Evolutionary conservation across 164 flowering plant genomes (phyloP), one percentile per base, ranked within the genome.

Genomic region (Buxus sempervirens): DNA sequence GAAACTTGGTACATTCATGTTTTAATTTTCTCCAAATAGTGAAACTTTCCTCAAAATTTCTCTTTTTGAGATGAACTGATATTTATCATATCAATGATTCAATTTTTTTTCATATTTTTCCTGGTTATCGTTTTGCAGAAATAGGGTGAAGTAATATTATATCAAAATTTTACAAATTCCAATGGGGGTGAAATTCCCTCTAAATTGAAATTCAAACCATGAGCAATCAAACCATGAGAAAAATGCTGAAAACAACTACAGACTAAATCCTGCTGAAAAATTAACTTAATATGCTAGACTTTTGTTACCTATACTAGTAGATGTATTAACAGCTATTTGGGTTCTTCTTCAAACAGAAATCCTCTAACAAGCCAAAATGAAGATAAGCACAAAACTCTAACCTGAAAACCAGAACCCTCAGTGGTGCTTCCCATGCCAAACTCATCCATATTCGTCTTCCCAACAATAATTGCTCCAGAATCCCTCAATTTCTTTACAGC

Each of bases 341-440:
- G n/a, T n/a, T n/a, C n/a, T n/a, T n/a, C n/a, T 54, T 26, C 48
- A 41, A 73, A 60, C 49, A 59, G 28, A 69, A 57, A 25, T 54
- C 42, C 5, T n/a, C 41, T 45, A 32, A 32, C 48, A 63, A 59
- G 32, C 42, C 36, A 36, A 48, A 36, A 57, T 15, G n/a, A 80
- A 67, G 69, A 72, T 63, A 58, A 67, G 54, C 26, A 32, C 32
- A 69, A 63, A 70, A 26, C 1, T 57, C 75, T 21, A 60, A 87
- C 98, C 90, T 91, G 90, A 80, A 80, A 91, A 59, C 90, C 90
- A 42, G 98, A 94, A 27, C 78, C 79, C 77, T 94, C 98, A 27
- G 98, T 94, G 56, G 88, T 81, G 72, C 97, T 91, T 20, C 97
- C 98, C 97, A 94, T 91, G 9, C 98, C 96, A 75, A 94, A 94